phyloP scores from a whole-genome alignment of 2,329 filamentous ascomycete genomes.

The Penicillium sp. region DNA sequence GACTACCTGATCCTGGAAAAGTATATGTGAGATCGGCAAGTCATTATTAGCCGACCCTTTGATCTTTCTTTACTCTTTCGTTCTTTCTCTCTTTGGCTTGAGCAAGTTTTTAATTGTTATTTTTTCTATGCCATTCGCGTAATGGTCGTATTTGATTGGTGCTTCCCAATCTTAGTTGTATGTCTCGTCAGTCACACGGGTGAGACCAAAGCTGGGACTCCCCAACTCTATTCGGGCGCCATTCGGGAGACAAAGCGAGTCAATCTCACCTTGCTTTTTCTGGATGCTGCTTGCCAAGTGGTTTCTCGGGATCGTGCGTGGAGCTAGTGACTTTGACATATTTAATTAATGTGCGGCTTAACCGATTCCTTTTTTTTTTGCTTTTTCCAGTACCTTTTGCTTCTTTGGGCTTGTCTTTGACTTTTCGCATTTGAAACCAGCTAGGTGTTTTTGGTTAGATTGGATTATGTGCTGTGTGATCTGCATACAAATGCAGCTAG shows the following conservation, averaged over 20 bases:
- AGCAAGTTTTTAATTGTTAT: neutral
- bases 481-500: conserved; percentile 8
- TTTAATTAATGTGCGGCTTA: conserved; percentile 5
- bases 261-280: conserved; percentile 11
- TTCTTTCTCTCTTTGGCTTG: neutral
- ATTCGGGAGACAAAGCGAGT: conserved; percentile 11
- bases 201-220: conserved; percentile 1
- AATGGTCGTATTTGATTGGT: neutral
- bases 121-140: neutral
- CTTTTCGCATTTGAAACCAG: conserved; percentile 1
- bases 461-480: neutral
- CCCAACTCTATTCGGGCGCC: conserved; percentile 7
- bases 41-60: conserved; percentile 1
- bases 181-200: conserved; percentile 4
- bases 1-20: conserved; percentile 12
- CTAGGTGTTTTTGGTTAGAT: neutral
- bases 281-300: conserved; percentile 8
- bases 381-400: neutral
- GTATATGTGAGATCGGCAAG: conserved; percentile 5
- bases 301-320: conserved; percentile 7
- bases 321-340: conserved; percentile 7
- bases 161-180: neutral
- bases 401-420: conserved; percentile 4
- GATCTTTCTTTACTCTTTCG: neutral
- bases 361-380: neutral